Evolutionary conservation across 768 basidiomycete species (phyloP), one percentile per base, ranked within the genome.

Genomic region (Trametes gibbosa): DNA sequence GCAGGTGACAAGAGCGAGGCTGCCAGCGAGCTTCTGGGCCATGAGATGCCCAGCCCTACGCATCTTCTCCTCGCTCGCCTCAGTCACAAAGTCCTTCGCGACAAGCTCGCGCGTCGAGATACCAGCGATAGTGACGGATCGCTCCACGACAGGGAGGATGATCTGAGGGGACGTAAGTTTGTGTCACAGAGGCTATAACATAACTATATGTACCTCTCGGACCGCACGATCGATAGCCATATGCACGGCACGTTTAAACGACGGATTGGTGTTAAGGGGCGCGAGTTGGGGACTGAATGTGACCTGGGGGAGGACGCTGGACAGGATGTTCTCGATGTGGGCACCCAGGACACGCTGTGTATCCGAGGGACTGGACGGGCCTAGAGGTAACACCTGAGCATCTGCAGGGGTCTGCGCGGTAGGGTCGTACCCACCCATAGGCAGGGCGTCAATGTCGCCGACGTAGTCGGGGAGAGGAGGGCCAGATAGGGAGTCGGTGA

Each of bases 81-180:
- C 97, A 50, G 91, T 92, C 3, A 90, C 94, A 64, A 95, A 99
- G 72, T 99, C 97, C 75, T 98, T 98, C 46, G 87, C 83, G 19
- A 97, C 92, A 10, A 99, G 79, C 70, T 99, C 97, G 39, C 95
- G 82, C 17, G 96, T 96, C 14, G 97, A 98, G 64, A 98, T 98
- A 24, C 95, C 94, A 12, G 96, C 96, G 64, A 99, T 98, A 0
- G 97, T 98, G 23, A 98, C 97, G 21, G 95, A 98, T 52, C 97
- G 85, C 67, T 99, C 97, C 23, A 99, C 95, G 51, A 99, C 96
- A 5, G 97, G 97, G 17, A 95, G 79, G 65, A 99, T 95, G 59
- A 98, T 98, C 87, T 94, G 46, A 43, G 52, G 60, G 39, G 24
- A 61, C 5, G 43, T 61, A 10, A 63, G 43, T 19, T 21, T 51